Conservation (phyloP, 176 grass and related monocot species). For the Zizania latifolia region DNA sequence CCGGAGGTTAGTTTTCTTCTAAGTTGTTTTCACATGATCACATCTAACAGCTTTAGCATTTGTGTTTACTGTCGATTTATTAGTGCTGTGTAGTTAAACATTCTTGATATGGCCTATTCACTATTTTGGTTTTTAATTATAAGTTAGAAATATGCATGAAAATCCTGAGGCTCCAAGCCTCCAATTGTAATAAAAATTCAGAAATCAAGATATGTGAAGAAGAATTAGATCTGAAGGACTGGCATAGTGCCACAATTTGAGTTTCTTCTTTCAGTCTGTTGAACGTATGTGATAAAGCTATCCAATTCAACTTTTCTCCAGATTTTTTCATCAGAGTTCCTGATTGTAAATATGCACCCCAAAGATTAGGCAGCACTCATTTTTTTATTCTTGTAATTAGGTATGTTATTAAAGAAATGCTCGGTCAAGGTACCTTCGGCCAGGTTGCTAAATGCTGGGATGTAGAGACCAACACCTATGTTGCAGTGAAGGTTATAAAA, state of each 20-base stretch:
- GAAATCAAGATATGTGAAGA: not conserved
- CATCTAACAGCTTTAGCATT: too few relatives aligned
- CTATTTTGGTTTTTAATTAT: constrained; percentile 8
- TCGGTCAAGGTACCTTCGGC: constrained; percentile 98
- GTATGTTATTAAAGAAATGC: constrained; percentile 90
- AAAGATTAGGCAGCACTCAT: not conserved
- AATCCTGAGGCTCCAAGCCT: not conserved
- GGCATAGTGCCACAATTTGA: not conserved
- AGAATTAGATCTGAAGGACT: not conserved
- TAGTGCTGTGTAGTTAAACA: too few relatives aligned
- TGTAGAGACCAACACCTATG: constrained; percentile 59
- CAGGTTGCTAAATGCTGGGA: constrained; percentile 97
- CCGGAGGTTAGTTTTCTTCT: constrained; percentile 59
- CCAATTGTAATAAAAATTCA: constrained; percentile 11
- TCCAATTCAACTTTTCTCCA: not conserved
- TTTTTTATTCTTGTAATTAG: constrained; percentile 40
- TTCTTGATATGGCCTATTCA: too few relatives aligned
- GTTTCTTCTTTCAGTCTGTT: constrained; percentile 1
- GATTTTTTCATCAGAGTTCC: not conserved
- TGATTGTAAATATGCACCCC: not conserved
- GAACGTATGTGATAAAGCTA: constrained; percentile 1
- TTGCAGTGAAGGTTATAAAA: constrained; percentile 98
- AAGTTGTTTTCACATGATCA: not conserved
- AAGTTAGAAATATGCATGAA: constrained; percentile 4
- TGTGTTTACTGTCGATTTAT: not conserved